Evolutionary conservation across 2,329 filamentous ascomycete species (phyloP).

Genomic region (Botryotinia globosa): DNA sequence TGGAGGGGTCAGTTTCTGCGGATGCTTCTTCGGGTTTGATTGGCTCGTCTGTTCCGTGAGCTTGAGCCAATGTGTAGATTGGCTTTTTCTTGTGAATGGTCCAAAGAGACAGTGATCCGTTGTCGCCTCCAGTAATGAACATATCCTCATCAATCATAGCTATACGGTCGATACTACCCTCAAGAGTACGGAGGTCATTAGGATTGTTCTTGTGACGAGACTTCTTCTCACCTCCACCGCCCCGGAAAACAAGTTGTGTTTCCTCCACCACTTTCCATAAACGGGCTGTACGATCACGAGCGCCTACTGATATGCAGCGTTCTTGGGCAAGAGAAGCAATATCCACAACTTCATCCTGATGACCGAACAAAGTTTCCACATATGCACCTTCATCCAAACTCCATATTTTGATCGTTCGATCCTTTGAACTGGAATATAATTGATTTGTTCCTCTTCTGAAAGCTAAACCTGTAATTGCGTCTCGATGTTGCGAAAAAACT

Average conservation of each 20-base stretch:
- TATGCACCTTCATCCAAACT: constrained; percentile 89
- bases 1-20: constrained; percentile 64
- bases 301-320: constrained; percentile 85
- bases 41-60: constrained; percentile 79
- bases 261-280: constrained; percentile 97
- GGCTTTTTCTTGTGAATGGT: constrained; percentile 93
- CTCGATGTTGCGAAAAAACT: constrained; percentile 88
- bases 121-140: constrained; percentile 93
- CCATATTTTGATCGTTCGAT: constrained; percentile 95
- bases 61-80: constrained; percentile 71
- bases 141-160: constrained; percentile 84
- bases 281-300: constrained; percentile 84
- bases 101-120: constrained; percentile 84
- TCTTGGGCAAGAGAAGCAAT: constrained; percentile 82
- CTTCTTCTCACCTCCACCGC: constrained; percentile 65
- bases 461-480: constrained; percentile 77
- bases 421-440: constrained; percentile 84
- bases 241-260: constrained; percentile 90
- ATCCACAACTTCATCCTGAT: constrained; percentile 86
- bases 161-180: constrained; percentile 89
- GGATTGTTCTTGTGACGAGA: constrained; percentile 38
- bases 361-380: constrained; percentile 91
- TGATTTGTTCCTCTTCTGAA: constrained; percentile 89
- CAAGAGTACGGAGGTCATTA: constrained; percentile 46
- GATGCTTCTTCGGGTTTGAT: constrained; percentile 66